Evolutionary conservation across 73 alveolate genomes (phyloP).

Genomic region (Symbiodinium pilosum): DNA sequence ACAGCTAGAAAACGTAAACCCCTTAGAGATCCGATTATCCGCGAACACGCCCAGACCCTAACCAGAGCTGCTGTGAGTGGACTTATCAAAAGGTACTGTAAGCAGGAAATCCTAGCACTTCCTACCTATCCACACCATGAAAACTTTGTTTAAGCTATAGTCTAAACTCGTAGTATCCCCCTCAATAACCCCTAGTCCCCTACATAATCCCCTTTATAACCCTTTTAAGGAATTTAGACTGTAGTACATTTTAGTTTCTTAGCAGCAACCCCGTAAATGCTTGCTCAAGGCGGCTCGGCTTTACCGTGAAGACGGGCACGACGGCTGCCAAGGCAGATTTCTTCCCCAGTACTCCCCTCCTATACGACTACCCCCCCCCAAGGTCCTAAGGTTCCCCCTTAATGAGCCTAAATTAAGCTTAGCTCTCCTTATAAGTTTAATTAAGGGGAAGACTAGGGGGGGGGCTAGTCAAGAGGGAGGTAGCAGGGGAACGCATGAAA

Average conservation of each 20-base stretch:
- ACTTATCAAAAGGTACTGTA: no score
- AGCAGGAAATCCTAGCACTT: no score
- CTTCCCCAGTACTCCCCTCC: neutral
- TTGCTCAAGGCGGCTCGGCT: neutral
- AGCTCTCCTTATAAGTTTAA: neutral
- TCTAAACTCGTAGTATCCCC: neutral
- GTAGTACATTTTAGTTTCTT: no score
- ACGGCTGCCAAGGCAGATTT: neutral
- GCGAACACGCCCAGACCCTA: no score
- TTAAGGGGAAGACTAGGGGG: neutral
- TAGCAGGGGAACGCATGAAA: no score
- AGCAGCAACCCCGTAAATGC: no score
- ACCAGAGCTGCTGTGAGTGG: no score
- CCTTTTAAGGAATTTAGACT: neutral
- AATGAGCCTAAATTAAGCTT: neutral
- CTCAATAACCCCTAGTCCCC: neutral
- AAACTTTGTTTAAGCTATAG: neutral
- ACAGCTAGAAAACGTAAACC: no score
- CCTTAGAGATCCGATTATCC: no score
- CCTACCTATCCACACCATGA: neutral
- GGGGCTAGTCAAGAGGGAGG: neutral
- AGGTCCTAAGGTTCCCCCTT: neutral
- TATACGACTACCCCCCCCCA: neutral
- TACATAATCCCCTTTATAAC: neutral
- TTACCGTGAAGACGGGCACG: constrained; percentile 7